Evolutionary conservation across 169 alveolate genomes (phyloP).

Genomic region (Plasmodium falciparum): DNA sequence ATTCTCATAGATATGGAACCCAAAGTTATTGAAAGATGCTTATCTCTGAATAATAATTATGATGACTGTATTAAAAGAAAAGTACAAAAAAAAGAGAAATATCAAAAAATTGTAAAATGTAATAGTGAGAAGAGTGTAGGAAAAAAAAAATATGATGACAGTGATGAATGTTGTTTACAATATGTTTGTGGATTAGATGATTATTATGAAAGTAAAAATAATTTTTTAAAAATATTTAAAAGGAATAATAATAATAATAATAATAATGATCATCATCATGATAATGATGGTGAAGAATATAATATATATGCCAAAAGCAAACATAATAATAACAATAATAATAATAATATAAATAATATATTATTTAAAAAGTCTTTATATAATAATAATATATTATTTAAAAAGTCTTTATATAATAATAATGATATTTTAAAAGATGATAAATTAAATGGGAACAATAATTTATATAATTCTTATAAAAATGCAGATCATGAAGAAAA

Average conservation of each 20-base stretch:
- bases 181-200: conserved; percentile 68
- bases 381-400: no score
- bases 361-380: no score
- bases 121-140: background rate
- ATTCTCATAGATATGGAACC: conserved; percentile 75
- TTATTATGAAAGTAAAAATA: conserved; percentile 52
- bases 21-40: conserved; percentile 62
- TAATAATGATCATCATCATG: background rate
- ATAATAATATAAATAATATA: no score
- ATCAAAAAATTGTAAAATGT: no score
- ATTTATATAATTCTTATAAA: no score
- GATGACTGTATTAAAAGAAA: background rate
- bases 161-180: background rate
- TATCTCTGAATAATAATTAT: background rate
- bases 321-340: no score
- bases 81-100: conserved; percentile 12
- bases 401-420: no score
- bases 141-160: background rate
- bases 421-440: no score
- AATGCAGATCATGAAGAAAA: background rate
- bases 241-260: background rate
- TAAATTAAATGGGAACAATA: no score
- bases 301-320: background rate
- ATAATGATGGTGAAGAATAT: background rate
- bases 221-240: conserved; percentile 37